These are phyloP conservation scores for Diddensiella transvaalensis DNA, from an alignment of 805 yeast genomes.

Conservation along the genomic window DNA sequence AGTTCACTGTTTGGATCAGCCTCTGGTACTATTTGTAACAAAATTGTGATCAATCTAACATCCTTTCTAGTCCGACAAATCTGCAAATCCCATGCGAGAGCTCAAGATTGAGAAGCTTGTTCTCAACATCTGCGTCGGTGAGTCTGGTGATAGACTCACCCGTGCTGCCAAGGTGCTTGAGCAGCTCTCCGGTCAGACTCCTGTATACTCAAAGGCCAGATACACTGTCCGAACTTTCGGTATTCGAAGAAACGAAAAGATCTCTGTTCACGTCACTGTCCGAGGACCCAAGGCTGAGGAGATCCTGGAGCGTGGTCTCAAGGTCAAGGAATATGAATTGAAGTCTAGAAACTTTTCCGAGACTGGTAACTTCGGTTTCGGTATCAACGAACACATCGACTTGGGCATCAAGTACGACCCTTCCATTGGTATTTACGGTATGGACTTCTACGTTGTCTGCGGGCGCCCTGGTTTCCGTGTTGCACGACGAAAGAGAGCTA, in stretches of 20 bases:
- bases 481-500: slow-evolving; percentile 89
- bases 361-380: slow-evolving; percentile 99
- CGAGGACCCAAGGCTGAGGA: slow-evolving; percentile 99
- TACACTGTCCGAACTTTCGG: slow-evolving; percentile 99
- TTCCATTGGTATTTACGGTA: slow-evolving; percentile 99
- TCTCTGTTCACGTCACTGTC: slow-evolving; percentile 98
- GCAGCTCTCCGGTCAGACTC: slow-evolving; percentile 99
- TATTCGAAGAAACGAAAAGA: slow-evolving; percentile 99
- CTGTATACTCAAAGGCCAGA: slow-evolving; percentile 99
- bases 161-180: slow-evolving; percentile 99
- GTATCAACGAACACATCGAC: slow-evolving; percentile 99
- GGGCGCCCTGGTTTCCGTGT: slow-evolving; percentile 99
- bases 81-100: slow-evolving; percentile 91
- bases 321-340: slow-evolving; percentile 99
- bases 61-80: slow-evolving; percentile 32
- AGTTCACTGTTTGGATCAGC: too few relatives aligned
- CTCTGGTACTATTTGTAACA: too few relatives aligned
- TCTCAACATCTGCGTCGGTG: slow-evolving; percentile 99
- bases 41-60: neutral
- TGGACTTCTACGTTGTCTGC: slow-evolving; percentile 97
- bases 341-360: slow-evolving; percentile 91
- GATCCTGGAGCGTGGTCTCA: slow-evolving; percentile 98
- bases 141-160: slow-evolving; percentile 99
- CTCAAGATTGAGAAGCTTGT: slow-evolving; percentile 98
- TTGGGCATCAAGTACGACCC: slow-evolving; percentile 99